Evolutionary conservation across 2,329 filamentous ascomycete genomes (phyloP).

Genomic region (Endothia cerciana): DNA sequence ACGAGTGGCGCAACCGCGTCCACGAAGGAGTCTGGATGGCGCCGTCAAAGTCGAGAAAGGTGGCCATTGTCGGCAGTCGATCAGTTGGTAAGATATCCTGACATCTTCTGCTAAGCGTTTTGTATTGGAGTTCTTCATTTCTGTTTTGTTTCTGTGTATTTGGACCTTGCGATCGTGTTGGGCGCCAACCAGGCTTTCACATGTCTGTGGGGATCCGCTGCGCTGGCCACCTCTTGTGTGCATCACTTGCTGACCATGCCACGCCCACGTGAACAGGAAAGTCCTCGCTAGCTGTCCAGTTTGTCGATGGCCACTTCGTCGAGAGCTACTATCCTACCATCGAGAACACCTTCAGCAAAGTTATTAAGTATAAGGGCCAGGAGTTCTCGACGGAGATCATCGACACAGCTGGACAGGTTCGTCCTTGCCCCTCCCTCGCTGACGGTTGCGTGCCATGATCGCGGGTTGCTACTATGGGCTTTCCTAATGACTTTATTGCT

Average conservation of each 20-base stretch:
- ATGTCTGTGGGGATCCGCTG: slow-evolving; percentile 17
- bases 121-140: not conserved
- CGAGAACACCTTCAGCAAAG: slow-evolving; percentile 97
- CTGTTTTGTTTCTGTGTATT: not conserved
- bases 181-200: slow-evolving; percentile 22
- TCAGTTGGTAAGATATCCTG: slow-evolving; percentile 65
- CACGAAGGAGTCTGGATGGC: slow-evolving; percentile 39
- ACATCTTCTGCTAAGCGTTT: not conserved
- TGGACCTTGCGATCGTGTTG: slow-evolving; percentile 9
- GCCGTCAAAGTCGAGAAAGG: slow-evolving; percentile 85
- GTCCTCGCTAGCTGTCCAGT: slow-evolving; percentile 94
- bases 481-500: slow-evolving; percentile 11
- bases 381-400: slow-evolving; percentile 97
- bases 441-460: not conserved
- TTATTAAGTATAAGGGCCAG: slow-evolving; percentile 89
- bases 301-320: slow-evolving; percentile 96
- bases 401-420: slow-evolving; percentile 92
- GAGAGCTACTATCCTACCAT: slow-evolving; percentile 99
- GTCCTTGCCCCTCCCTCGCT: slow-evolving; percentile 30
- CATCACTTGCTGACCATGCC: slow-evolving; percentile 17
- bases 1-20: slow-evolving; percentile 16
- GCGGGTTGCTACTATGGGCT: not conserved
- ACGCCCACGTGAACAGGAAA: slow-evolving; percentile 68
- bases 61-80: slow-evolving; percentile 92
- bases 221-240: not conserved